These are phyloP conservation scores for Penicillium sp. DNA, from an alignment of 2,329 filamentous ascomycete genomes.

Conservation along the genomic window DNA sequence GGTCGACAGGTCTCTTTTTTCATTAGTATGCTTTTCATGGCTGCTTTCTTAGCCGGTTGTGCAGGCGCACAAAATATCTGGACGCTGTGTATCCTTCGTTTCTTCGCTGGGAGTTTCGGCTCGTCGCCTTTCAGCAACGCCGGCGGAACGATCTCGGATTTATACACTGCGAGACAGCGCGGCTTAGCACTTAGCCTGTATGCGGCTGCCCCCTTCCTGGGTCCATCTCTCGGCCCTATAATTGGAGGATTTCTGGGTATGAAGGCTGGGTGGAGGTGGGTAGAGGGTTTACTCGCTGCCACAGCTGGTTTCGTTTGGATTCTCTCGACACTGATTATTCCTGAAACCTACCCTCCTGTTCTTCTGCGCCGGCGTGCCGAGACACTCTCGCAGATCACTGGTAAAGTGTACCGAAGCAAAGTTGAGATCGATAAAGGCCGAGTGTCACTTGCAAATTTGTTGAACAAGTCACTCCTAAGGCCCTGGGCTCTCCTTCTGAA, in stretches of 20 bases:
- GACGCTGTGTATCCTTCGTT: slow-evolving; percentile 10
- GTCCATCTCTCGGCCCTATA: slow-evolving; percentile 10
- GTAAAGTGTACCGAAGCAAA: slow-evolving; percentile 4
- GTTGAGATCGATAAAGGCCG: slow-evolving; percentile 5
- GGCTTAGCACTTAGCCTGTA: slow-evolving; percentile 7
- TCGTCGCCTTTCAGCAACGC: slow-evolving; percentile 7
- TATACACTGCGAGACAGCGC: slow-evolving; percentile 8
- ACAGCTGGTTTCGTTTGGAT: slow-evolving; percentile 10
- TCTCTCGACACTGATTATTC: background rate
- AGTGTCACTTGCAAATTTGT: background rate
- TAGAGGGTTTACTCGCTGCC: slow-evolving; percentile 8
- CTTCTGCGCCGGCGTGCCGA: slow-evolving; percentile 3
- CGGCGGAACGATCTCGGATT: slow-evolving; percentile 9
- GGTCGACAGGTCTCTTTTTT: slow-evolving; percentile 12
- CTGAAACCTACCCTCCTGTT: slow-evolving; percentile 5
- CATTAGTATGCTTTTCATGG: slow-evolving; percentile 2
- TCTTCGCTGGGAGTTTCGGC: slow-evolving; percentile 8
- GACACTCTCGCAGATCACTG: background rate
- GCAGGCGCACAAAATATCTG: slow-evolving; percentile 9
- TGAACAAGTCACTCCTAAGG: background rate
- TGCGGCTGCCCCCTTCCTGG: slow-evolving; percentile 9
- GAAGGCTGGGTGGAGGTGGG: slow-evolving; percentile 14
- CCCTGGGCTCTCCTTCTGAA: background rate
- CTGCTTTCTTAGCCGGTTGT: slow-evolving; percentile 9
- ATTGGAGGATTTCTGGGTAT: slow-evolving; percentile 11